Conservation (phyloP, 768 basidiomycete genomes). For the Suillus alpinus region DNA sequence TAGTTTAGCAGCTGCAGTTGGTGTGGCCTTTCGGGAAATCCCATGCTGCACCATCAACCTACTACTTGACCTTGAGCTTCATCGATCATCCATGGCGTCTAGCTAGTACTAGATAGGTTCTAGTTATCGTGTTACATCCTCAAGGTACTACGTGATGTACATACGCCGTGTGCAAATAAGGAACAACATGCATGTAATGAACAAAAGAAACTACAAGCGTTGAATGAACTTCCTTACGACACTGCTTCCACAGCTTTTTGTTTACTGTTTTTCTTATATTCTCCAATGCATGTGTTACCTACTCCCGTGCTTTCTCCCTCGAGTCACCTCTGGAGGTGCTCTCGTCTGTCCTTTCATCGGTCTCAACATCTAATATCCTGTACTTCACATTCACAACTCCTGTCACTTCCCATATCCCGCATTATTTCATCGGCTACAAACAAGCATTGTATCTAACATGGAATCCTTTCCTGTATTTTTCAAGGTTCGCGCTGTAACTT, state of each 20-base stretch:
- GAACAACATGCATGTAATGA: not conserved
- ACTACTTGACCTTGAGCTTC: not conserved
- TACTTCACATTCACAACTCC: not conserved
- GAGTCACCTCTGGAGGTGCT: slow-evolving; percentile 16
- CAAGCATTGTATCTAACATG: slow-evolving; percentile 14
- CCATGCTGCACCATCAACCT: not conserved
- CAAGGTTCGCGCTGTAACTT: slow-evolving; percentile 26
- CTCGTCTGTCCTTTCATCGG: slow-evolving; percentile 7
- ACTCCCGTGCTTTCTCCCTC: not conserved
- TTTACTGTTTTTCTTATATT: slow-evolving; percentile 7
- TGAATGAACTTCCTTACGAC: not conserved
- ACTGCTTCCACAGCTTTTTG: slow-evolving; percentile 18
- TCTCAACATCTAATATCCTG: slow-evolving; percentile 16
- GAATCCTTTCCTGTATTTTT: slow-evolving; percentile 31
- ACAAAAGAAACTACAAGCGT: not conserved
- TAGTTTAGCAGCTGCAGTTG: not conserved
- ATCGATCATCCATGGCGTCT: not conserved
- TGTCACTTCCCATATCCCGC: not conserved
- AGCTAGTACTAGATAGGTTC: not conserved
- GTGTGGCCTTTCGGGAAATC: not conserved
- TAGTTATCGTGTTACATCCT: too few species aligned
- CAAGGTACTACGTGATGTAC: too few species aligned
- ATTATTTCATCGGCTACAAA: not conserved
- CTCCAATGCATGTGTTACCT: not conserved
- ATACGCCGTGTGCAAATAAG: not conserved